Evolutionary conservation across 306 rosid species (phyloP).

Genomic region (Lithocarpus polystachyus): DNA sequence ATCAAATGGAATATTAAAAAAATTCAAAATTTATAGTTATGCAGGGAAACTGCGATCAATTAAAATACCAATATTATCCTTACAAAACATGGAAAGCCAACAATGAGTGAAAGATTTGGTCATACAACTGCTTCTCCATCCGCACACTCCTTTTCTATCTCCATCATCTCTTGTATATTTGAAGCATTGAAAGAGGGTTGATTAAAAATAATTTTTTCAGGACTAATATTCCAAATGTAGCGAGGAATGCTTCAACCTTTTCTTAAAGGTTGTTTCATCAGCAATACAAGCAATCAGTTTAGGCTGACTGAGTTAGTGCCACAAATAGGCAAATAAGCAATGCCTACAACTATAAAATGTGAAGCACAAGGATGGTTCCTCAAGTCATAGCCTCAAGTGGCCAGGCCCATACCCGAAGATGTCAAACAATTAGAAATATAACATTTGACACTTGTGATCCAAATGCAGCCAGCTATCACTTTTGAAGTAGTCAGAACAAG

Average conservation of each 20-base stretch:
- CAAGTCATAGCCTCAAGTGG: background rate
- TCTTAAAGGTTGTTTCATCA: background rate
- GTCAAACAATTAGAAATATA: background rate
- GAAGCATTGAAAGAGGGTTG: background rate
- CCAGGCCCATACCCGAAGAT: background rate
- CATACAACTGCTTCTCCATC: background rate
- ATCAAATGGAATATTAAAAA: constrained; percentile 12
- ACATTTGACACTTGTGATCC: background rate
- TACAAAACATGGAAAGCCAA: background rate
- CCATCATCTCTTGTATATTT: background rate
- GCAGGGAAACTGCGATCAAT: constrained; percentile 11
- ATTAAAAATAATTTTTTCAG: background rate
- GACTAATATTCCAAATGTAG: no score
- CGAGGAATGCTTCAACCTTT: background rate
- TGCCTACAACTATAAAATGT: background rate
- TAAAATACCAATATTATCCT: background rate
- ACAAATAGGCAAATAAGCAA: background rate
- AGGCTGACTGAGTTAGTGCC: background rate
- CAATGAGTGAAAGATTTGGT: background rate
- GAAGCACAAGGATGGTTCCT: background rate
- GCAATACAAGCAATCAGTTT: background rate
- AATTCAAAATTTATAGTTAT: background rate
- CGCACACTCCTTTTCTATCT: background rate
- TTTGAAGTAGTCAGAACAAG: background rate
- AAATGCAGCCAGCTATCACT: background rate